Evolutionary conservation across 495 filamentous ascomycete species (phyloP), one percentile per base, ranked within the genome.

Genomic region (Elaphomyces granulatus): DNA sequence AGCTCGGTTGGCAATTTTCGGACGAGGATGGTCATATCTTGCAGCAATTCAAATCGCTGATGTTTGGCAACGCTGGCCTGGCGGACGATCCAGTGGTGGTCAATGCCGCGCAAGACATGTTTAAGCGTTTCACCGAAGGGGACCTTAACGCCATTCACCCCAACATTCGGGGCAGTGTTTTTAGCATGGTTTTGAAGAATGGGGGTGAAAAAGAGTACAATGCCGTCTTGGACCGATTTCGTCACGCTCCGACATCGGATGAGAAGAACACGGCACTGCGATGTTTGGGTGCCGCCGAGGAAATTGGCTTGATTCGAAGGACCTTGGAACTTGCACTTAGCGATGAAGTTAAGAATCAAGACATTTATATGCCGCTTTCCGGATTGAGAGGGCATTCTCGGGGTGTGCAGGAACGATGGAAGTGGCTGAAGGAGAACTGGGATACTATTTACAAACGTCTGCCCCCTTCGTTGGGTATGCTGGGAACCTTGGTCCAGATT

Each of bases 231-330:
- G 68, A 88, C 55, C 83, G 83, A 42, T 94, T 85, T 68, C 78
- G 74, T 44, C 74, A 72, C n/a, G 86, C 83, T n/a, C 74, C 69
- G 36, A 93, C 82, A 56, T 81, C 79, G 36, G 88, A 95, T 53
- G 88, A 96, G 68, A 83, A 87, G 59, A 94, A 92, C 52, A 90
- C 86, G n/a, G 87, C 88, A 0, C 74, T 98, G 23, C 83, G 90
- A 46, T 76, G 75, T 44, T 70, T 98, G 7, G 87, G 90, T 35
- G 74, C 85, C 37, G 76, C 84, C 20, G 79, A 81, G 46, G 66
- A 79, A 33, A 75, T 82, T 10, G 72, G 77, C 37, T 76, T 95
- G 34, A 88, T 95, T 60, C 58, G 85, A 56, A 75, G 77, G 40
- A 88, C 87, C 2, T 72, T 98, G 14, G 68, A 60, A 7, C 64